These are phyloP conservation scores for Aspergillus tamarii DNA, from an alignment of 2,329 filamentous ascomycete genomes.

Conservation along the genomic window DNA sequence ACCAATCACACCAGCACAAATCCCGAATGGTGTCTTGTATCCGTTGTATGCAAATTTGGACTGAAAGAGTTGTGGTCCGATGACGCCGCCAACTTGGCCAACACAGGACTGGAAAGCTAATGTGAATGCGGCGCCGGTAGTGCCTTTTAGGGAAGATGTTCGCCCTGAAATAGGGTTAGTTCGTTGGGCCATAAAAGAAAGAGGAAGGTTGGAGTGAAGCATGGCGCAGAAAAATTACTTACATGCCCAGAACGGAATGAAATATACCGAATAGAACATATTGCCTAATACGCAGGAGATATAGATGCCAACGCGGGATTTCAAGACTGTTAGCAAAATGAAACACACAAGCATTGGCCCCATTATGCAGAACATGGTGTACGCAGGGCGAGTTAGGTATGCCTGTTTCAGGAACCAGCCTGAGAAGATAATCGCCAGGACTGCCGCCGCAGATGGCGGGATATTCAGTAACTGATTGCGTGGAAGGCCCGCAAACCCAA, in stretches of 20 bases:
- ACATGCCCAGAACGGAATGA: constrained; percentile 22
- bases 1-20: constrained; percentile 11
- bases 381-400: constrained; percentile 18
- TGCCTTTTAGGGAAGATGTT: constrained; percentile 12
- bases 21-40: constrained; percentile 18
- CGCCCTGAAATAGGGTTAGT: background rate
- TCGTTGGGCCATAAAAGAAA: too few species aligned
- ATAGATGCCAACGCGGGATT: constrained; percentile 14
- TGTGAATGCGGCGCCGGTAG: constrained; percentile 14
- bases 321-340: constrained; percentile 11
- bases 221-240: background rate
- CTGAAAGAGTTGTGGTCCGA: constrained; percentile 15
- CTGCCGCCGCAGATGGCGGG: constrained; percentile 11
- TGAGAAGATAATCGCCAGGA: constrained; percentile 16
- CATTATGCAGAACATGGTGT: constrained; percentile 15
- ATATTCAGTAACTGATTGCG: constrained; percentile 20
- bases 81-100: constrained; percentile 17
- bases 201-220: background rate
- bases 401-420: constrained; percentile 18
- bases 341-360: constrained; percentile 17
- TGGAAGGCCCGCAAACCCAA: constrained; percentile 17
- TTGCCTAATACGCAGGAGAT: constrained; percentile 18
- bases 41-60: constrained; percentile 13
- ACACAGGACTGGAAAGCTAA: constrained; percentile 18
- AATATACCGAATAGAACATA: constrained; percentile 19